Evolutionary conservation across 2,329 filamentous ascomycete species (phyloP), one percentile per base, ranked within the genome.

Genomic region (Emmonsiellopsis sp.): DNA sequence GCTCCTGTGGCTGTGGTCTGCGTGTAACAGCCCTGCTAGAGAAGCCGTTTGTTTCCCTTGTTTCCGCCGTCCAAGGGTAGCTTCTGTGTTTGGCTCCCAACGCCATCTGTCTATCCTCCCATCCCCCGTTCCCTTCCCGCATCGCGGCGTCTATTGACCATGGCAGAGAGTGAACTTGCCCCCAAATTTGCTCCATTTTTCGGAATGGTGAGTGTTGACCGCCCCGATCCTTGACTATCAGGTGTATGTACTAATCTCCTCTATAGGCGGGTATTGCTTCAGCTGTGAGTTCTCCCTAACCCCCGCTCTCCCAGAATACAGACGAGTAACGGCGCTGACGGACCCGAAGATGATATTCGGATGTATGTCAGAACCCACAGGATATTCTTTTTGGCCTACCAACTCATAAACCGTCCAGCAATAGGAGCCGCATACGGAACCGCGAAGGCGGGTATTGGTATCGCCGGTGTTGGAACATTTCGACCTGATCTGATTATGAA

Each of bases 401-500:
- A 10, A 52, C 49, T 44, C 34, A 14, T 54, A 33, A 47, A 52
- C 45, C 44, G 45, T 48, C 66, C 69, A 84, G 82, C 80, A 65
- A 68, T 80, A 60, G 82, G 82, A 68, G 82, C 82, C 63, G 82
- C 82, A 67, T 85, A 83, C 70, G 82, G 82, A 63, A 85, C 82
- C 55, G 81, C 82, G 42, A 85, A 85, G 70, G 81, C 82, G 43
- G 82, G 82, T 60, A 84, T 85, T 65, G 82, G 82, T 59, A 85
- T 85, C 62, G 77, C 82, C 51, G 82, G 82, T 62, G 81, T 85
- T 44, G 82, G 82, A 57, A 82, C 80, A 49, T 85, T 82, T 69
- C 75, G 82, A 62, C 77, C 82, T 50, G 82, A 85, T 66, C 68
- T 85, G 64, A 84, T 85, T 61, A 85, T 85, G 82, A 85, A 85